Conservation (phyloP, 73 alveolate species). For the Breviolum minutum region DNA sequence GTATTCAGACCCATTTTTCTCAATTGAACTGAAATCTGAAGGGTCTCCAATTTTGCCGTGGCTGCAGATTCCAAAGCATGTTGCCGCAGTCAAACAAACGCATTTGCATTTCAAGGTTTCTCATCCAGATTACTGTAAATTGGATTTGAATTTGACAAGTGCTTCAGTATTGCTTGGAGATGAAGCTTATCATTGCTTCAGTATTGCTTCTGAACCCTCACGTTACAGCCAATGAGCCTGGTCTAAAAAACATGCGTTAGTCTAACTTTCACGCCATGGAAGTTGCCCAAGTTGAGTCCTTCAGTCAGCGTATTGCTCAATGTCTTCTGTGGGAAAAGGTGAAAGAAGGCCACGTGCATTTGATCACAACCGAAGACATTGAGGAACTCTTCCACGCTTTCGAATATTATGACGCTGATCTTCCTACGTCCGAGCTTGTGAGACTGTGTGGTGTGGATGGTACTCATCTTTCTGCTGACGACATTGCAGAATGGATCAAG, state of each 20-base stretch:
- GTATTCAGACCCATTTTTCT: no score
- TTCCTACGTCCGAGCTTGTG: slow-evolving; percentile 35
- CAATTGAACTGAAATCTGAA: no score
- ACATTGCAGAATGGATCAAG: slow-evolving; percentile 60
- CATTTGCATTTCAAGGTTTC: no score
- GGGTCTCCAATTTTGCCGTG: no score
- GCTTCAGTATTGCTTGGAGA: not conserved
- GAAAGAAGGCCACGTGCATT: slow-evolving; percentile 66
- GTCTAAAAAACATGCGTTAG: not conserved
- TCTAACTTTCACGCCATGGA: slow-evolving; percentile 22
- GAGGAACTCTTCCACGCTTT: slow-evolving; percentile 52
- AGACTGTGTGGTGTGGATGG: slow-evolving; percentile 34
- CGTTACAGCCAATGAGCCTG: not conserved
- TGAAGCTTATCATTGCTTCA: not conserved
- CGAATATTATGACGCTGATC: not conserved
- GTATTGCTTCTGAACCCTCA: not conserved
- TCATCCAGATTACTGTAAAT: no score
- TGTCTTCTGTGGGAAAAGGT: slow-evolving; percentile 69
- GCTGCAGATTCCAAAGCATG: no score
- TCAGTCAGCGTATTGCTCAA: slow-evolving; percentile 1
- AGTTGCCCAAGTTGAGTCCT: slow-evolving; percentile 13
- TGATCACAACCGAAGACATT: slow-evolving; percentile 38
- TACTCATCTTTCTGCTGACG: slow-evolving; percentile 38
- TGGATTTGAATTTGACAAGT: not conserved
- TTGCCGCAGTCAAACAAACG: no score